Conservation (phyloP, 148 eudicot species). For the Rhododendron kiyosumense region DNA sequence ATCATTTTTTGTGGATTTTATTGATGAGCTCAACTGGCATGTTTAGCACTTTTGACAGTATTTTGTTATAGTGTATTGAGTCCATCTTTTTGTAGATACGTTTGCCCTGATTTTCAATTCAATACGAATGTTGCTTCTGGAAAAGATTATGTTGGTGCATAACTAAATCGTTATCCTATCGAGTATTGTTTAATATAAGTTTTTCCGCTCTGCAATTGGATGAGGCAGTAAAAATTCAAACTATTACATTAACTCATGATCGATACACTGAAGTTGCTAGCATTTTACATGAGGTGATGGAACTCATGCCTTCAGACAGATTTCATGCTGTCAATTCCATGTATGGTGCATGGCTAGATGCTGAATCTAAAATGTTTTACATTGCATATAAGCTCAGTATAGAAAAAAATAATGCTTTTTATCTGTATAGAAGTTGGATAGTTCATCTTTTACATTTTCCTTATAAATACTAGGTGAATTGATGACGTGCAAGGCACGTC, state of each 20-base stretch:
- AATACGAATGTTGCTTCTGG: background rate
- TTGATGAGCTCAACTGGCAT: background rate
- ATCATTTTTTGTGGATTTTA: background rate
- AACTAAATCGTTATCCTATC: background rate
- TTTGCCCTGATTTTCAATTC: background rate
- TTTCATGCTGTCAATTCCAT: background rate
- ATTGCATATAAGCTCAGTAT: background rate
- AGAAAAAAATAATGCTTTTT: background rate
- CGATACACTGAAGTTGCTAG: slow-evolving; percentile 5
- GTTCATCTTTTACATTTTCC: background rate
- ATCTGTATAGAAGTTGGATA: background rate
- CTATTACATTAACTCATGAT: background rate
- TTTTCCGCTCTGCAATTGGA: slow-evolving; percentile 7
- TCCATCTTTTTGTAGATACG: background rate
- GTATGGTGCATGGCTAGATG: background rate
- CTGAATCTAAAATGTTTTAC: background rate
- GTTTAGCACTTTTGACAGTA: background rate
- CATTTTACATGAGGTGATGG: slow-evolving; percentile 14
- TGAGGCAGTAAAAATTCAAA: slow-evolving; percentile 4
- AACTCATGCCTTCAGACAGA: background rate
- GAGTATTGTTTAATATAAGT: background rate
- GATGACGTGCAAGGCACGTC: too few species aligned
- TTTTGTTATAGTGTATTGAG: background rate
- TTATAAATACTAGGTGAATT: background rate
- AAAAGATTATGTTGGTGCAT: background rate